Evolutionary conservation across 2,329 filamentous ascomycete genomes (phyloP), one percentile per base, ranked within the genome.

Genomic region (Botryotinia calthae): DNA sequence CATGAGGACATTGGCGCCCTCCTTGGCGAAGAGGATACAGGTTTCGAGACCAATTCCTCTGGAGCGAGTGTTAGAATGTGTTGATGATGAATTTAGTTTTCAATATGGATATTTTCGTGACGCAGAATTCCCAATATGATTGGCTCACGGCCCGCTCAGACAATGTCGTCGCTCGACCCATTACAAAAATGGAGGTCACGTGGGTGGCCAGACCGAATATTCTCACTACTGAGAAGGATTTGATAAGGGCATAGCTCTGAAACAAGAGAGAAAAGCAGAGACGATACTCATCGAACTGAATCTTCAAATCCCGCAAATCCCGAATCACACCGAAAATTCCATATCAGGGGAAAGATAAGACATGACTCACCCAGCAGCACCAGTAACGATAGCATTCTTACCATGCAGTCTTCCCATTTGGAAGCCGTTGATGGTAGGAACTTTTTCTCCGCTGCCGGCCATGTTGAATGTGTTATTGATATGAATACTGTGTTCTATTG

Each of bases 1-100:
- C 85, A 94, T 88, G 54, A 93, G 84, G 73, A 94, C 88, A 71
- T 87, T 88, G 77, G 90, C 91, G 59, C 91, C 91, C 83, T 93
- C 91, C 68, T 88, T 88, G 66, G 87, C 87, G 80, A 94, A 93
- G 63, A 93, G 88, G 74, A 93, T 90, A 73, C 86, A 88, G 40
- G 91, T 93, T 82, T 94, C 91, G 37, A 93, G 88, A 73, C 91
- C 91, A 77, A 94, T 93, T 75, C 91, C 91, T 78, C 91, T 90
- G 34, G 14, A 56, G 18, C 20, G 20, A 22, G 31, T 31, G 64
- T 70, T 58, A 66, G 71, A 31, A 64, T 65, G 48, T 46, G 51
- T 8, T 4, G 7, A 61, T 8, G 20, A 9, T 18, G 25, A 5
- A 40, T 44, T 65, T 51, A 22, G 2, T 51, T 3, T 34, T 40